Conservation (phyloP, 306 rosid species). For the Malus domestica region ASM211411v1 NC_041801.1:4197001-4197500, state of each 20-base stretch:
- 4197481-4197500: not conserved
- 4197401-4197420: constrained; percentile 11
- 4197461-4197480: constrained; percentile 1
- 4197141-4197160: constrained; percentile 37
- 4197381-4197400: not conserved
- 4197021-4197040: constrained; percentile 83
- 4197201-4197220: constrained; percentile 57
- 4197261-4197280: constrained; percentile 48
- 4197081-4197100: constrained; percentile 18
- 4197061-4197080: constrained; percentile 55
- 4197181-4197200: constrained; percentile 47
- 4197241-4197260: constrained; percentile 41
- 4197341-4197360: not conserved
- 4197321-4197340: not conserved
- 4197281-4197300: constrained; percentile 21
- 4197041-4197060: constrained; percentile 60
- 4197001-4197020: constrained; percentile 46
- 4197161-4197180: constrained; percentile 2
- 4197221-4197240: constrained; percentile 35
- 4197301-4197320: not conserved
- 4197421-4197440: constrained; percentile 12
- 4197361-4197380: not conserved
- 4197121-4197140: not conserved
- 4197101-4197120: not conserved
- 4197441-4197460: constrained; percentile 11